phyloP scores from a whole-genome alignment of 2,329 filamentous ascomycete species.

The Chaetomium sp. region DNA sequence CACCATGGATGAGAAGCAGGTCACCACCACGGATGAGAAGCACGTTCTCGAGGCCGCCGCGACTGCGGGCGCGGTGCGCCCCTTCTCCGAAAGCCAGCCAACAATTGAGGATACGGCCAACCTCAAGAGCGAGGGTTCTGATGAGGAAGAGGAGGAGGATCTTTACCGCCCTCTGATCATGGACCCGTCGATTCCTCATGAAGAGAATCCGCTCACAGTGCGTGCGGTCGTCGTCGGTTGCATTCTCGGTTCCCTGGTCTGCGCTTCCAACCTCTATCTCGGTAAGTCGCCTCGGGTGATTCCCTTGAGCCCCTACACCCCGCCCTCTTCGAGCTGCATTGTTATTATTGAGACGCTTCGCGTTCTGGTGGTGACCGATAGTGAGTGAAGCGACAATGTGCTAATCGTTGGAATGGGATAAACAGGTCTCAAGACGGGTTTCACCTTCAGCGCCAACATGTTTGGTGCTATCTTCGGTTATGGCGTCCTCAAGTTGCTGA shows the following conservation, averaged over 20 bases:
- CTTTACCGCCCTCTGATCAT: constrained; percentile 36
- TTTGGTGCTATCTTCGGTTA: constrained; percentile 50
- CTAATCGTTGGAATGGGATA: not conserved
- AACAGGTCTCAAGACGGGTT: constrained; percentile 40
- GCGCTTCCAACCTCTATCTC: constrained; percentile 53
- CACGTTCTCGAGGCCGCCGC: constrained; percentile 12
- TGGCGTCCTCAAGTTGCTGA: constrained; percentile 45
- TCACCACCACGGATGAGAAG: constrained; percentile 21
- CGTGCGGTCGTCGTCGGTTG: constrained; percentile 47
- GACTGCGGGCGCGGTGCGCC: constrained; percentile 17
- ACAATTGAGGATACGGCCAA: constrained; percentile 18
- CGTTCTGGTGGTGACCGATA: no score
- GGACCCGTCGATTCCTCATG: constrained; percentile 29
- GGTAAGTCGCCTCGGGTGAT: constrained; percentile 34
- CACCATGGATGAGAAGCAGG: not conserved
- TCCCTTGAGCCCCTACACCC: no score
- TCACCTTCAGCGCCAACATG: constrained; percentile 39
- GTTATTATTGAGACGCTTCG: no score
- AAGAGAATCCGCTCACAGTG: constrained; percentile 41
- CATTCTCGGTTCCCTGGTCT: constrained; percentile 47
- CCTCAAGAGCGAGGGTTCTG: constrained; percentile 18
- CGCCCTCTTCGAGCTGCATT: no score
- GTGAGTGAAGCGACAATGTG: not conserved
- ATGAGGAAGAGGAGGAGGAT: constrained; percentile 30
- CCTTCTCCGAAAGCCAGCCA: constrained; percentile 23